Evolutionary conservation across 768 basidiomycete genomes (phyloP).

Genomic region (Trametes cinnabarina): DNA sequence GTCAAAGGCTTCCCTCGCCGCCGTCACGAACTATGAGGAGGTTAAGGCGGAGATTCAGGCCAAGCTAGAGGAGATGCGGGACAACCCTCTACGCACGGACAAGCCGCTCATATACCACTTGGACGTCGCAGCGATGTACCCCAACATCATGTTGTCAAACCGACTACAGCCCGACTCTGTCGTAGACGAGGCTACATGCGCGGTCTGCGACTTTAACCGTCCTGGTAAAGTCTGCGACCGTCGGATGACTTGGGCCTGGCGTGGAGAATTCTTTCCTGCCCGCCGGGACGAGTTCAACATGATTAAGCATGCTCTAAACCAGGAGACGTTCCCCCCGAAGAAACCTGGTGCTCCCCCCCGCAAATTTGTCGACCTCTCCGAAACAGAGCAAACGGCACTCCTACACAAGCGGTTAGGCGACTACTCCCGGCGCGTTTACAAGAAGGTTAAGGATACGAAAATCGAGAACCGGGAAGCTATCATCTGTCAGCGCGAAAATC

Average conservation of each 20-base stretch:
- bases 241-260: conserved; percentile 95
- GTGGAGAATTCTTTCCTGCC: conserved; percentile 97
- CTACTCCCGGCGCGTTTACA: conserved; percentile 98
- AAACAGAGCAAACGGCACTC: conserved; percentile 85
- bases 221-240: conserved; percentile 95
- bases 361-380: conserved; percentile 78
- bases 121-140: conserved; percentile 99
- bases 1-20: conserved; percentile 70
- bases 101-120: conserved; percentile 97
- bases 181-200: conserved; percentile 93
- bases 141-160: conserved; percentile 99
- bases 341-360: conserved; percentile 70
- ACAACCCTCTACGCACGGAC: conserved; percentile 85
- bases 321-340: conserved; percentile 87
- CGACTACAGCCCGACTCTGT: conserved; percentile 97
- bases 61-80: conserved; percentile 85
- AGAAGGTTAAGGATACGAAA: conserved; percentile 96
- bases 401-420: conserved; percentile 97
- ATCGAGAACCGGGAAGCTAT: conserved; percentile 92
- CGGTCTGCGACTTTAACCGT: conserved; percentile 97
- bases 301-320: conserved; percentile 95
- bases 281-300: conserved; percentile 98
- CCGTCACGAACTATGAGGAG: conserved; percentile 93
- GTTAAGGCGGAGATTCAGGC: conserved; percentile 76
- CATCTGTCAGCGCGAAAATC: conserved; percentile 96